Evolutionary conservation across 2,329 filamentous ascomycete genomes (phyloP).

Genomic region (Ceratocystis lukuohia): DNA sequence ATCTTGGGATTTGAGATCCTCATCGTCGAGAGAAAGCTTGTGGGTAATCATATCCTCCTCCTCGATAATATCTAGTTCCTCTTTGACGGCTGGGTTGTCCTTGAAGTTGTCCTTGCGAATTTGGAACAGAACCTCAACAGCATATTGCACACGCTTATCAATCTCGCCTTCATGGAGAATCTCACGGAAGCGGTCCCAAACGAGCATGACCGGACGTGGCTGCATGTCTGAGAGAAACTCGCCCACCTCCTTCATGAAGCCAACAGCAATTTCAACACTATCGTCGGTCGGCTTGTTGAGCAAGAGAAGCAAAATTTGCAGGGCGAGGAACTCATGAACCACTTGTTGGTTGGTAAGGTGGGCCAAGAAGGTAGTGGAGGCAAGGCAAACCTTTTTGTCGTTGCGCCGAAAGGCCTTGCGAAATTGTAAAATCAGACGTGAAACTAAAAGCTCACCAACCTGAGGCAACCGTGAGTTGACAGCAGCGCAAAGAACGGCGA

Average conservation of each 20-base stretch:
- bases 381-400: slow-evolving; percentile 90
- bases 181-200: slow-evolving; percentile 91
- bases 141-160: slow-evolving; percentile 96
- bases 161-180: slow-evolving; percentile 95
- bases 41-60: slow-evolving; percentile 98
- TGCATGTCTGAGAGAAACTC: slow-evolving; percentile 95
- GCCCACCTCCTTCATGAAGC: slow-evolving; percentile 81
- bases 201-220: slow-evolving; percentile 67
- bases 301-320: slow-evolving; percentile 82
- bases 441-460: slow-evolving; percentile 80
- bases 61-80: slow-evolving; percentile 89
- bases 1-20: slow-evolving; percentile 68
- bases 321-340: slow-evolving; percentile 81
- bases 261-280: slow-evolving; percentile 93
- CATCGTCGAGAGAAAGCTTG: slow-evolving; percentile 62
- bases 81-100: slow-evolving; percentile 78
- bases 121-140: slow-evolving; percentile 96
- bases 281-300: slow-evolving; percentile 94
- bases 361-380: slow-evolving; percentile 85
- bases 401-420: slow-evolving; percentile 91
- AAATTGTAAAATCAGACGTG: slow-evolving; percentile 79
- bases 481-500: slow-evolving; percentile 88
- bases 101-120: slow-evolving; percentile 94
- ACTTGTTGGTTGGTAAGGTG: slow-evolving; percentile 96
- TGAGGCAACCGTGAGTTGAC: slow-evolving; percentile 95